Evolutionary conservation across 1,139 yeast genomes (phyloP), one percentile per base, ranked within the genome.

Genomic region (Hyphopichia burtonii): DNA sequence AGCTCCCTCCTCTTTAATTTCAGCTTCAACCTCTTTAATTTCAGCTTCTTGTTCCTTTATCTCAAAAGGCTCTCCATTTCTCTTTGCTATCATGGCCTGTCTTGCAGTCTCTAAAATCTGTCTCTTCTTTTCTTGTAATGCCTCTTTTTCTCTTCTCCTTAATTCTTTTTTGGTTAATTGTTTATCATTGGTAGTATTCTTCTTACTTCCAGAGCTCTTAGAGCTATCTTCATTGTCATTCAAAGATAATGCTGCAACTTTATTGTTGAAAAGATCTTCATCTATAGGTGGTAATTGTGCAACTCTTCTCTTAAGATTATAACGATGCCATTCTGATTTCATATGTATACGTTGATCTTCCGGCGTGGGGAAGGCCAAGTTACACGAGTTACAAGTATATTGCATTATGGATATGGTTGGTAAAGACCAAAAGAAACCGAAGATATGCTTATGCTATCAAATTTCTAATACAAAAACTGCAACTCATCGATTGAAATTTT

Each of bases 281-380:
- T 68, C 68, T n/a, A 80, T 73, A 5, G 82, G 66, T 5, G 84
- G 83, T 45, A 80, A 64, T 49, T 73, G 74, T 2, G 84, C 82
- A 18, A 79, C 84, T 56, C 83, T 68, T 65, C 85, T 70, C 48
- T 80, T 80, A 52, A 80, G 66, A 52, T 80, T 80, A 56, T 80
- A 80, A 50, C 84, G 66, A 63, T 86, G 94, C 94, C 94, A 86
- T 46, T 85, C 94, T 3, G 86, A 71, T 56, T 76, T 67, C 82
- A 82, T 75, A 55, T 74, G 79, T 34, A 55, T 54, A 35, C 78
- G 58, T 53, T 74, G 79, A 50, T 65, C 68, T 41, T 59, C 67
- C 3, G 76, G 66, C 30, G 64, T 57, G 33, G 66, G 62, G 47
- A 73, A 73, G 45, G 62, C 66, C 46, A 73, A 65, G 42, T 59